Evolutionary conservation across 2,329 filamentous ascomycete genomes (phyloP).

Genomic region (Didymella sp.): DNA sequence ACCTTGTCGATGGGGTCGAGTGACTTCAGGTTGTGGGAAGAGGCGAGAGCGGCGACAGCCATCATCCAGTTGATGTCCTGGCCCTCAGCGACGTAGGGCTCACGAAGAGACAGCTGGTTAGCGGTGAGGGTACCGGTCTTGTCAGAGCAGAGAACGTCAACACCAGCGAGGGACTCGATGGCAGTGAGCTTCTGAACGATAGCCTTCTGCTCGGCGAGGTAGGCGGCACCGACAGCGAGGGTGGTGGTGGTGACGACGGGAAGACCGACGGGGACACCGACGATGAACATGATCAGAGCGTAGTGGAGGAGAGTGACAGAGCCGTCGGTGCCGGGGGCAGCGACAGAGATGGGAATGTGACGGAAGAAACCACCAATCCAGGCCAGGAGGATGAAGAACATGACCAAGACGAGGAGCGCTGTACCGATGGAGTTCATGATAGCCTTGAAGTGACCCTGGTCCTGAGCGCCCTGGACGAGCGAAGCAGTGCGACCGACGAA

Average conservation of each 20-base stretch:
- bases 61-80: constrained; percentile 86
- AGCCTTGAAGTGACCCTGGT: constrained; percentile 71
- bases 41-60: constrained; percentile 78
- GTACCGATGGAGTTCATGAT: constrained; percentile 85
- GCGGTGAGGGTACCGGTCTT: constrained; percentile 81
- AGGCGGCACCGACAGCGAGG: constrained; percentile 77
- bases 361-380: constrained; percentile 84
- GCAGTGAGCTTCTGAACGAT: constrained; percentile 82
- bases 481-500: constrained; percentile 79
- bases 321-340: constrained; percentile 58
- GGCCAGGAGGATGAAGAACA: constrained; percentile 76
- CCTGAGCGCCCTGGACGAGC: constrained; percentile 76
- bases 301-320: constrained; percentile 66
- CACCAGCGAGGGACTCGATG: constrained; percentile 71
- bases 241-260: constrained; percentile 81
- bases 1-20: constrained; percentile 82
- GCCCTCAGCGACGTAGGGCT: constrained; percentile 77
- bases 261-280: constrained; percentile 79
- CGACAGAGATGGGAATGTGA: constrained; percentile 67
- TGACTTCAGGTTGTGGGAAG: constrained; percentile 79
- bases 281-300: constrained; percentile 66
- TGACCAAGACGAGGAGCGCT: constrained; percentile 74
- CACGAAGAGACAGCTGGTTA: constrained; percentile 77
- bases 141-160: constrained; percentile 81
- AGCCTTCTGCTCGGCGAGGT: constrained; percentile 78